Conservation (phyloP, 768 basidiomycete genomes). For the Rhizopogon vesiculosus region DNA sequence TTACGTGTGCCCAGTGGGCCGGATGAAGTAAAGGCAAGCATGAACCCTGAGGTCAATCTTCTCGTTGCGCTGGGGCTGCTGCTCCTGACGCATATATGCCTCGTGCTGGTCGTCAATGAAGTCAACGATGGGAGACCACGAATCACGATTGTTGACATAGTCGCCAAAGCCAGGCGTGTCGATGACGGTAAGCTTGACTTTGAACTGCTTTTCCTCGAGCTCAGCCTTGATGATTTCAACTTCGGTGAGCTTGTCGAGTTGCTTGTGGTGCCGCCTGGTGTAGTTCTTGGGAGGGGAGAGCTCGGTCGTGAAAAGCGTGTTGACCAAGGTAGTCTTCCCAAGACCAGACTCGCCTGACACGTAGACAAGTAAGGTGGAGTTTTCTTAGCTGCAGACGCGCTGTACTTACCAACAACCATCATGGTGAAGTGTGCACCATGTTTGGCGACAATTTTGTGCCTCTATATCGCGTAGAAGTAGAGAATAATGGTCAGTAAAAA, state of each 20-base stretch:
- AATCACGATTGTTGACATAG: conserved; percentile 99
- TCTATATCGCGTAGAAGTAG: conserved; percentile 41
- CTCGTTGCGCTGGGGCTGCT: conserved; percentile 92
- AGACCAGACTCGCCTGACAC: conserved; percentile 87
- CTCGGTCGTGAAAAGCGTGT: conserved; percentile 98
- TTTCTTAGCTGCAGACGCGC: not conserved
- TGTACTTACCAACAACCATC: conserved; percentile 87
- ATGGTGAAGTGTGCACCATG: conserved; percentile 96
- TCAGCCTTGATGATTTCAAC: conserved; percentile 99
- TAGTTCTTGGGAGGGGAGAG: conserved; percentile 91
- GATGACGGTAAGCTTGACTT: conserved; percentile 98
- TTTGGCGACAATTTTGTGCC: conserved; percentile 99
- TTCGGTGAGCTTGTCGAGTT: conserved; percentile 97
- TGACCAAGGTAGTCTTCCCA: conserved; percentile 97
- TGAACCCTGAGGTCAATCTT: conserved; percentile 96
- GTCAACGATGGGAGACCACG: conserved; percentile 97
- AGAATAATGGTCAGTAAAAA: not conserved
- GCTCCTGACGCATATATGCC: conserved; percentile 96
- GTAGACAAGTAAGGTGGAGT: not conserved
- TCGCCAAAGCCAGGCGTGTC: conserved; percentile 99
- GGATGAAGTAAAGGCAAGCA: conserved; percentile 95
- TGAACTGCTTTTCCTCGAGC: conserved; percentile 98
- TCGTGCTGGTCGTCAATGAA: conserved; percentile 97
- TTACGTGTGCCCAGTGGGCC: conserved; percentile 94
- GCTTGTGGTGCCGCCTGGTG: conserved; percentile 83